Evolutionary conservation across 73 alveolate genomes (phyloP).

Genomic region (Paramecium biaurelia): DNA sequence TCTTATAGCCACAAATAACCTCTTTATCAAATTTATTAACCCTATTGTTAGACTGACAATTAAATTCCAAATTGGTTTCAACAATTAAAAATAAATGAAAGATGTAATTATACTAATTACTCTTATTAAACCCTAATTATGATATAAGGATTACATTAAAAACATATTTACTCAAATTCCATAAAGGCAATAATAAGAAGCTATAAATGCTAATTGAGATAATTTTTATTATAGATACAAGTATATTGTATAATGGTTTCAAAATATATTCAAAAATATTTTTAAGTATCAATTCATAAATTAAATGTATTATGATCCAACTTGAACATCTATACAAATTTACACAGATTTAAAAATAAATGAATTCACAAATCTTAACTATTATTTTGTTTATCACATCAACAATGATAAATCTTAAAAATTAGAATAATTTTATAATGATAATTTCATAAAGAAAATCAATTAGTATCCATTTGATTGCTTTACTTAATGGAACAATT

Average conservation of each 20-base stretch:
- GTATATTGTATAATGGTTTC: not conserved
- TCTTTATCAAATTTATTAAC: not conserved
- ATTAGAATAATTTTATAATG: not conserved
- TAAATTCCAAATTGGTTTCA: not conserved
- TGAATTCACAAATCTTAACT: not conserved
- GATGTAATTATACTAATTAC: not conserved
- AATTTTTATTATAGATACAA: not conserved
- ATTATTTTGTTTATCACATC: not conserved
- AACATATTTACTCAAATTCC: not conserved
- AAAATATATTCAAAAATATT: not conserved
- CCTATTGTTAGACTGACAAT: not conserved
- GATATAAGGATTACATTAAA: not conserved
- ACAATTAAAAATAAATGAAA: not conserved
- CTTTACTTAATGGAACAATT: not conserved
- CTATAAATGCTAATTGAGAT: not conserved
- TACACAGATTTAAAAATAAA: not conserved
- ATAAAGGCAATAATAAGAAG: not conserved
- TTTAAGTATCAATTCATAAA: not conserved
- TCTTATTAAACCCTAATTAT: not conserved
- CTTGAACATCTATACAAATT: not conserved
- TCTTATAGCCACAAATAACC: not conserved
- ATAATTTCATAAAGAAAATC: not conserved
- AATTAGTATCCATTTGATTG: not conserved
- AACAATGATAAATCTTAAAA: not conserved
- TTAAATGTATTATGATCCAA: not conserved